Evolutionary conservation across 345 rosid species (phyloP).

Genomic region (Pugionium dolabratum): DNA sequence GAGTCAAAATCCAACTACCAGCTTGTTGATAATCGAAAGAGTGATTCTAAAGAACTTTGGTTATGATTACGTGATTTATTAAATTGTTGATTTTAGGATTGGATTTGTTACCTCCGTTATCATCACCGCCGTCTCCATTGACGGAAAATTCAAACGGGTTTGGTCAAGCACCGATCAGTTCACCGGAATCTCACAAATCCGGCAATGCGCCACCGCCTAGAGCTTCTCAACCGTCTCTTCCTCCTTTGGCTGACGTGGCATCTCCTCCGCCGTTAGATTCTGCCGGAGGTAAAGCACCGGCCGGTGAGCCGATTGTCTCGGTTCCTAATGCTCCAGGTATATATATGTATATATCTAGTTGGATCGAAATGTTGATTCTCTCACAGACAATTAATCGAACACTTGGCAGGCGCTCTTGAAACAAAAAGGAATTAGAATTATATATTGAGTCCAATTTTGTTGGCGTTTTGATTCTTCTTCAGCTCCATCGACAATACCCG

Average conservation of each 20-base stretch:
- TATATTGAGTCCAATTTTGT: background rate
- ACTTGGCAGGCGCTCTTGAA: constrained; percentile 10
- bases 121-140: constrained; percentile 46
- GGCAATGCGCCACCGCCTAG: constrained; percentile 42
- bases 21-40: constrained; percentile 10
- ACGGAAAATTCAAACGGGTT: constrained; percentile 45
- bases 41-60: background rate
- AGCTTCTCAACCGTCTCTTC: constrained; percentile 39
- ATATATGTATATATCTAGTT: background rate
- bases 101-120: constrained; percentile 35
- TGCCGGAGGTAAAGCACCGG: constrained; percentile 33
- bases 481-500: constrained; percentile 32
- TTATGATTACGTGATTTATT: background rate
- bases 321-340: constrained; percentile 52
- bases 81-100: constrained; percentile 29
- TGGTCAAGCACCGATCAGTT: constrained; percentile 46
- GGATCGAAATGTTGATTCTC: constrained; percentile 13
- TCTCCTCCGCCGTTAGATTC: constrained; percentile 48
- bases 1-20: constrained; percentile 21
- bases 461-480: constrained; percentile 5
- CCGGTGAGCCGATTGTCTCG: constrained; percentile 41
- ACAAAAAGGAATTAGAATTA: background rate
- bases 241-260: constrained; percentile 39
- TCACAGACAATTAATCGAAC: constrained; percentile 30
- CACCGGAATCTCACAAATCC: constrained; percentile 41